phyloP scores from a whole-genome alignment of 2,329 filamentous ascomycete species.

The Aspergillus fumigatus region DNA sequence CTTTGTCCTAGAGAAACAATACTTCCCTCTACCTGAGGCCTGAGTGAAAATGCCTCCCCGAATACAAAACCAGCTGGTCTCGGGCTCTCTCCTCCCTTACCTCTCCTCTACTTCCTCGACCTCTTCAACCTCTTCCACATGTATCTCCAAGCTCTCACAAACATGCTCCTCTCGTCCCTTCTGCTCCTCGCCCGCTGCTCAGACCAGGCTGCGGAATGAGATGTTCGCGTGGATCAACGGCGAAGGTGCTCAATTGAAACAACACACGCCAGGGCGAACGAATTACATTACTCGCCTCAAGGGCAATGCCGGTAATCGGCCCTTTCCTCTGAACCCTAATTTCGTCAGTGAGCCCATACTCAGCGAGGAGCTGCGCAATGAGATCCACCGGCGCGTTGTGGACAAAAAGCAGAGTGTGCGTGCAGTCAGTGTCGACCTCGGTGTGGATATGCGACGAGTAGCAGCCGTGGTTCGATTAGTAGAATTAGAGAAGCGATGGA shows the following conservation, averaged over 20 bases:
- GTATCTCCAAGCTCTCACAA: conserved; percentile 11
- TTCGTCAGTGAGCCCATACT: conserved; percentile 72
- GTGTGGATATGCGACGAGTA: conserved; percentile 77
- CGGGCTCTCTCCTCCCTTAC: conserved; percentile 31
- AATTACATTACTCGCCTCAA: conserved; percentile 27
- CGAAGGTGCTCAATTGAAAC: conserved; percentile 28
- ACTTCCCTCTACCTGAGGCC: background rate
- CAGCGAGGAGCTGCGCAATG: conserved; percentile 65
- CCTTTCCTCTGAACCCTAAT: conserved; percentile 68
- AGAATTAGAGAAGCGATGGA: conserved; percentile 77
- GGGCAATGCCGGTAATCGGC: conserved; percentile 34
- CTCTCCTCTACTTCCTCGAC: conserved; percentile 21
- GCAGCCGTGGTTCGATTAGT: conserved; percentile 82
- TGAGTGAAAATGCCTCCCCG: conserved; percentile 35
- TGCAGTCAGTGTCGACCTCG: conserved; percentile 69
- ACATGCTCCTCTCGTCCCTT: conserved; percentile 26
- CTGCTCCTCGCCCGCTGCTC: conserved; percentile 28
- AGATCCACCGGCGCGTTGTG: conserved; percentile 68
- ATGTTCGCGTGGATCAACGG: conserved; percentile 57
- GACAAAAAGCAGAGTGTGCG: conserved; percentile 65
- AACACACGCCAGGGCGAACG: conserved; percentile 27
- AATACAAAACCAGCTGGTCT: conserved; percentile 34
- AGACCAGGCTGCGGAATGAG: conserved; percentile 49
- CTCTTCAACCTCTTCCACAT: conserved; percentile 17
- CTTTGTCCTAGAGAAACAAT: background rate